Percentiles rank a stretch among this genome's conserved stretches.
Conservation (phyloP, 2,329 filamentous ascomycete genomes). For the Trichoderma oligosporum region DNA sequence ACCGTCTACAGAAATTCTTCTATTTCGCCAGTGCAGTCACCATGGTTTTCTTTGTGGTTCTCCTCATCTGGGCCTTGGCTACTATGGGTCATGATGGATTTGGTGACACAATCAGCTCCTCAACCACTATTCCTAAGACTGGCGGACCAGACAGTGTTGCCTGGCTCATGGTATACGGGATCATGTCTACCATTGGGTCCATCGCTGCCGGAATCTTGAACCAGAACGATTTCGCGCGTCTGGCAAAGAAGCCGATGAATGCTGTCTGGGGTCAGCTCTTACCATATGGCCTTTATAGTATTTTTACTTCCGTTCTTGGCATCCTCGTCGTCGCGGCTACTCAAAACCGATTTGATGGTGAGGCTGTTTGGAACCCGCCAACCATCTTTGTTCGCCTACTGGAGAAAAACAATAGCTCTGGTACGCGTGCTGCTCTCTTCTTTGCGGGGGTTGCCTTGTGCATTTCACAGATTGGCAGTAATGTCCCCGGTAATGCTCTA, state of each 20-base stretch:
- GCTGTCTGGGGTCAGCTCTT: slow-evolving; percentile 36
- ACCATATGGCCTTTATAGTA: slow-evolving; percentile 36
- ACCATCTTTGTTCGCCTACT: slow-evolving; percentile 34
- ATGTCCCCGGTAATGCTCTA: slow-evolving; percentile 37
- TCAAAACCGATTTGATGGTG: slow-evolving; percentile 35
- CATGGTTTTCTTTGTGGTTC: slow-evolving; percentile 39
- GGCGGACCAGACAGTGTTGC: slow-evolving; percentile 32
- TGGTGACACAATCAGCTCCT: slow-evolving; percentile 32
- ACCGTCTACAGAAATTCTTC: slow-evolving; percentile 42
- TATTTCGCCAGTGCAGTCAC: slow-evolving; percentile 39
- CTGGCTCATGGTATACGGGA: slow-evolving; percentile 38
- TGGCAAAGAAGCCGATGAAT: slow-evolving; percentile 31
- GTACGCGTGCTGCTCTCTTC: slow-evolving; percentile 37
- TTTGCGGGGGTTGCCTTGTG: slow-evolving; percentile 37
- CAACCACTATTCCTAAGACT: slow-evolving; percentile 25
- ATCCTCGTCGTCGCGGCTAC: slow-evolving; percentile 41
- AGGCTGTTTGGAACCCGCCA: slow-evolving; percentile 39
- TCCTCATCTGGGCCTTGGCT: slow-evolving; percentile 43
- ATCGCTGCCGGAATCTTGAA: slow-evolving; percentile 40
- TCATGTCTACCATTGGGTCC: slow-evolving; percentile 37
- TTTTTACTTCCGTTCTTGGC: slow-evolving; percentile 36
- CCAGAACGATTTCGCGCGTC: slow-evolving; percentile 39
- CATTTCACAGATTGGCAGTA: slow-evolving; percentile 38
- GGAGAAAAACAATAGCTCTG: slow-evolving; percentile 29
- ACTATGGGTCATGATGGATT: slow-evolving; percentile 42